Conservation (phyloP, 2,329 filamentous ascomycete species). For the Epichloe elymi region DNA sequence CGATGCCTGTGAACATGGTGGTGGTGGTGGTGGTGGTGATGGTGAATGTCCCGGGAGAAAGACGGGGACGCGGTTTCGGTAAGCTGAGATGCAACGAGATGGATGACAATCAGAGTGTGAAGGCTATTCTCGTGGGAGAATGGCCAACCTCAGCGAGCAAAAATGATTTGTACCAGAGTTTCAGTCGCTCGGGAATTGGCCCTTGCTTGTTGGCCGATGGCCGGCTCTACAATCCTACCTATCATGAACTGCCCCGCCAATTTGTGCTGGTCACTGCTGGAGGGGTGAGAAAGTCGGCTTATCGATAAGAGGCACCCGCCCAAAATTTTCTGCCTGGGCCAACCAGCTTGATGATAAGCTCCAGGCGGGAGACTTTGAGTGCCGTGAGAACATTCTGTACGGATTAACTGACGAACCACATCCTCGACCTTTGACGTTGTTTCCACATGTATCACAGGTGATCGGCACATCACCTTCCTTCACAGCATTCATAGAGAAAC, state of each 20-base stretch:
- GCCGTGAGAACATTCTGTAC: neutral
- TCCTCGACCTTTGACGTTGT: neutral
- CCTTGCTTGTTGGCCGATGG: neutral
- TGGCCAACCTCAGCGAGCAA: neutral
- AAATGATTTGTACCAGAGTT: neutral
- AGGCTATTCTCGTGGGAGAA: neutral
- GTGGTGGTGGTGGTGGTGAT: slow-evolving; percentile 24
- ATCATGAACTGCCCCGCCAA: neutral
- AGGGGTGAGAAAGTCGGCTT: neutral
- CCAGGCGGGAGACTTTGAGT: neutral
- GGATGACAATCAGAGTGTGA: neutral
- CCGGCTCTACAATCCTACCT: neutral
- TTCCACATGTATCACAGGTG: neutral
- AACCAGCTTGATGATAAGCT: neutral
- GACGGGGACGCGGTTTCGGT: neutral
- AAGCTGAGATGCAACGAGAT: neutral
- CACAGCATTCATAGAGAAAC: neutral
- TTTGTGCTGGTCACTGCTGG: neutral
- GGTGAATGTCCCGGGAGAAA: neutral
- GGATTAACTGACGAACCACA: neutral
- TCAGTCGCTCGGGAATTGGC: neutral
- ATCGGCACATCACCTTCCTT: neutral
- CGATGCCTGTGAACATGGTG: slow-evolving; percentile 88
- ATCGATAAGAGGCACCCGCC: slow-evolving; percentile 5
- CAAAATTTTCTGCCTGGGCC: slow-evolving; percentile 2